These are phyloP conservation scores for Saccharomycopsis fibuligera DNA, from an alignment of 805 yeast genomes.

Conservation along the genomic window DNA sequence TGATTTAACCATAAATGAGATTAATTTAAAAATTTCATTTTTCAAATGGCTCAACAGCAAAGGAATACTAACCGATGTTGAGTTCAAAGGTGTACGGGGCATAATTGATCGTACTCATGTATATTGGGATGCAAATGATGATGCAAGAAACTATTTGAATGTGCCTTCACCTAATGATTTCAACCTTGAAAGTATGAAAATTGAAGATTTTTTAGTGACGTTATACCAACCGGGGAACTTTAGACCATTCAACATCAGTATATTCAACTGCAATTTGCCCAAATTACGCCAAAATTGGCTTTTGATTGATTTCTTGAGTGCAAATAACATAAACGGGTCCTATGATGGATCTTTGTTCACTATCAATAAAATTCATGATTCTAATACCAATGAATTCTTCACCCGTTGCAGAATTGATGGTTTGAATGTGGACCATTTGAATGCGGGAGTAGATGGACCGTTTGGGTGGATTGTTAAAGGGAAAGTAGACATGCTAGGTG, in stretches of 20 bases:
- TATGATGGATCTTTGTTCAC: conserved; percentile 93
- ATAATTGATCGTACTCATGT: conserved; percentile 89
- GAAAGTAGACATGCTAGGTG: conserved; percentile 89
- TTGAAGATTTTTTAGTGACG: conserved; percentile 82
- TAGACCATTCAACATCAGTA: conserved; percentile 78
- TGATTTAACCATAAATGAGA: conserved; percentile 83
- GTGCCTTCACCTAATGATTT: conserved; percentile 81
- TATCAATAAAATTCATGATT: conserved; percentile 49
- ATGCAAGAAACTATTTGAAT: conserved; percentile 74
- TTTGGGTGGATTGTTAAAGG: conserved; percentile 97
- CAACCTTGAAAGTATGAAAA: conserved; percentile 73
- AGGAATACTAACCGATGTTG: conserved; percentile 78
- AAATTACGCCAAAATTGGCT: conserved; percentile 88
- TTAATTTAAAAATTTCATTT: conserved; percentile 73
- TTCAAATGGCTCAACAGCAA: conserved; percentile 84
- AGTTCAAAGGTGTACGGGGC: conserved; percentile 82
- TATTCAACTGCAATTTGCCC: conserved; percentile 81
- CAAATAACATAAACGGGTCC: conserved; percentile 74
- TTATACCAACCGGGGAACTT: conserved; percentile 75
- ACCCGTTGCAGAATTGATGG: conserved; percentile 76
- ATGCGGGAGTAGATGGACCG: conserved; percentile 87
- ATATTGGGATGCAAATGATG: conserved; percentile 73
- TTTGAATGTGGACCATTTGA: conserved; percentile 79
- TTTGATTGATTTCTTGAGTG: conserved; percentile 78
- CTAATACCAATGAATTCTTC: conserved; percentile 24